Evolutionary conservation across 2,329 filamentous ascomycete species (phyloP), one percentile per base, ranked within the genome.

Genomic region (Alternaria consortialis): DNA sequence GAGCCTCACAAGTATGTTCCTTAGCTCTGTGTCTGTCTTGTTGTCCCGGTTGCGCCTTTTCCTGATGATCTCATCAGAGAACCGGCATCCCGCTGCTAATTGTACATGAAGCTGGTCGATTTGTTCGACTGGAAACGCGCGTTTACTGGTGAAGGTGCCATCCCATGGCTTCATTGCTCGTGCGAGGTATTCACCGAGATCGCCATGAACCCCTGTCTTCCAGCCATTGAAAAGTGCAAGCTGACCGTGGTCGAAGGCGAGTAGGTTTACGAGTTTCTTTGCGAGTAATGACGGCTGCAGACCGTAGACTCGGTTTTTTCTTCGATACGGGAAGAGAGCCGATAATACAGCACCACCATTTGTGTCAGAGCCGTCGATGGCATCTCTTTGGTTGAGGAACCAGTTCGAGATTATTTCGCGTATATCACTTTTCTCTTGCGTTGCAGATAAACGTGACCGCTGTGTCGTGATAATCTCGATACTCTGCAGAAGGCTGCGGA

Each of bases 281-380:
- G 89, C 86, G 0, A 97, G 82, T 0, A 81, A 83, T 8, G 80
- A 74, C 31, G 86, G 81, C 71, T 91, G 87, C 1, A 97, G 82
- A 37, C 84, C 85, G 74, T 94, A 97, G 2, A 94, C 91, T 29
- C 92, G 86, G 73, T 97, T 93, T 3, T 88, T 89, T 54, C 93
- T 85, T 65, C 85, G 88, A 64, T 93, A 89, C 0, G 93, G 92
- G 0, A 96, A 85, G 0, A 97, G 79, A 3, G 90, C 89, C 1
- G 91, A 94, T 0, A 97, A 81, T 1, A 97, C 80, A 2, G 91
- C 90, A 1, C 86, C 80, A 1, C 84, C 81, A 69, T 89, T 81
- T 1, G 86, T 87, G 29, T 85, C 82, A 7, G 86, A 79, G 0
- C 83, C 81, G 71, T 89, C 80, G 15, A 97, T 83, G 1, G 79